These are phyloP conservation scores for Fusarium cyanostomum DNA, from an alignment of 2,329 filamentous ascomycete species.

Conservation along the genomic window DNA sequence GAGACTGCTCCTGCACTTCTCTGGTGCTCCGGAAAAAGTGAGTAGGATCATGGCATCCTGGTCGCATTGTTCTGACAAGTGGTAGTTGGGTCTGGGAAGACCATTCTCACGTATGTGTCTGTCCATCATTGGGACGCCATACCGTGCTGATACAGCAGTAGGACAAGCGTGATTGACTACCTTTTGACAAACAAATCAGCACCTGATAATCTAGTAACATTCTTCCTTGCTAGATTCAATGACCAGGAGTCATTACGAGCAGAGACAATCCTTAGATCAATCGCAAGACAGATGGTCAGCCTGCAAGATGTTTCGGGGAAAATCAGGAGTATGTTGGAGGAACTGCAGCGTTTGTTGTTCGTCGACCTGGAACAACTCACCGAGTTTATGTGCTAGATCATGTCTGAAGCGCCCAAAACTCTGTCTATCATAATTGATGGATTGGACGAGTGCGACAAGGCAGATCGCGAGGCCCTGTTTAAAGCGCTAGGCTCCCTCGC, in stretches of 20 bases:
- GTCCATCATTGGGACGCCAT: too few relatives aligned
- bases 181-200: constrained; percentile 2
- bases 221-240: constrained; percentile 25
- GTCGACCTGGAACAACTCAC: too few relatives aligned
- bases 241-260: constrained; percentile 16
- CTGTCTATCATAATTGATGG: constrained; percentile 47
- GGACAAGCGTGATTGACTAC: constrained; percentile 23
- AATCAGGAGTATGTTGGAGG: background rate
- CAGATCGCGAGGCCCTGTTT: constrained; percentile 30
- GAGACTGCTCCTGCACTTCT: constrained; percentile 19
- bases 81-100: constrained; percentile 45
- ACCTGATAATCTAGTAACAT: constrained; percentile 1
- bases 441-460: constrained; percentile 46
- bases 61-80: accelerated
- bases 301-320: background rate
- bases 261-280: constrained; percentile 27
- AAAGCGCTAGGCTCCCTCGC: background rate
- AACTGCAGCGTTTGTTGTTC: background rate
- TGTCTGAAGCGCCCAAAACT: background rate
- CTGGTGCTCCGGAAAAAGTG: constrained; percentile 48
- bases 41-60: background rate
- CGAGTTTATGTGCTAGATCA: background rate
- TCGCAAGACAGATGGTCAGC: constrained; percentile 16
- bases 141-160: background rate
- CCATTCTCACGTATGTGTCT: constrained; percentile 4